phyloP scores from a whole-genome alignment of 805 yeast species.

The Candida cerambycidarum region DNA sequence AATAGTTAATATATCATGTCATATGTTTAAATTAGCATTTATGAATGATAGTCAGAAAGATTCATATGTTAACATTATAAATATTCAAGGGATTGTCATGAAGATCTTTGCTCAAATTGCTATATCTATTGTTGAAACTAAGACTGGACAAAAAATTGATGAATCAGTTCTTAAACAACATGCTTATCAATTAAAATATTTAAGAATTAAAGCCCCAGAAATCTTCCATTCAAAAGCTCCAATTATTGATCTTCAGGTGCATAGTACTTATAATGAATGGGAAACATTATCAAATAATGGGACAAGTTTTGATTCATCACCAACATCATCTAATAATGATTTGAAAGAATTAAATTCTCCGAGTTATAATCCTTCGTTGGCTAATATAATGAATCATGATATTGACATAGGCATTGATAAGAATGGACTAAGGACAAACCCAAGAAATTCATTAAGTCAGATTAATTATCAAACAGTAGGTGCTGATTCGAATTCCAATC shows the following conservation, averaged over 20 bases:
- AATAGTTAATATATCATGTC: conserved; percentile 17
- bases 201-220: conserved; percentile 13
- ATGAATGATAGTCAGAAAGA: neutral
- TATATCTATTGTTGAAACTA: conserved; percentile 9
- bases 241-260: neutral
- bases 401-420: neutral
- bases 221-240: conserved; percentile 5
- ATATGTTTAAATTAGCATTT: conserved; percentile 10
- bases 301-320: neutral
- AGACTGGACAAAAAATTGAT: neutral
- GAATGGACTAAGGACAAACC: neutral
- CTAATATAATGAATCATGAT: conserved; percentile 21
- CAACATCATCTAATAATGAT: neutral
- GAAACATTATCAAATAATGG: conserved; percentile 6
- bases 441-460: neutral
- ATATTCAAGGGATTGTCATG: conserved; percentile 11
- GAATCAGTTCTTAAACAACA: neutral
- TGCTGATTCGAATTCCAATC: too few species aligned
- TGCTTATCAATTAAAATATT: conserved; percentile 7
- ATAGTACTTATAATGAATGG: conserved; percentile 8
- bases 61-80: neutral
- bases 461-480: neutral
- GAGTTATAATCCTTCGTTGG: conserved; percentile 23
- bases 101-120: conserved; percentile 13
- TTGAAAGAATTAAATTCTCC: conserved; percentile 13